Evolutionary conservation across 495 filamentous ascomycete genomes (phyloP).

Genomic region (Neurospora sp.): DNA sequence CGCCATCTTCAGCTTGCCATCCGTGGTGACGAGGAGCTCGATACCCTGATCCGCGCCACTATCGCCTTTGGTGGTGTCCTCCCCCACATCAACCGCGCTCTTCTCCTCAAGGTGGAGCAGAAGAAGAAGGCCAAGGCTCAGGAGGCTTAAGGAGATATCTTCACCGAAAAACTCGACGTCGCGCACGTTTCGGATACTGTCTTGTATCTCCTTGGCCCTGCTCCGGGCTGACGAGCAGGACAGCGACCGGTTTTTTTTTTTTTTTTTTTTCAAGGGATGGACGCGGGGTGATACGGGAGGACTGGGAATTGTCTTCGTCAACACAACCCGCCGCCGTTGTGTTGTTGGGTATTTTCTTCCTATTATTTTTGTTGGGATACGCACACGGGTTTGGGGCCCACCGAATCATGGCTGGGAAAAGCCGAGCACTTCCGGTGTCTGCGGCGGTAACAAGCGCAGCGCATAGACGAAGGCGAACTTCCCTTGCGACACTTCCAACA

Average conservation of each 20-base stretch:
- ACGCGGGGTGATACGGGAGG: not conserved
- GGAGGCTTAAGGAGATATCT: constrained; percentile 34
- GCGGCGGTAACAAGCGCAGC: not conserved
- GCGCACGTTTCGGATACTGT: not conserved
- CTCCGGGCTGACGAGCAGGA: not conserved
- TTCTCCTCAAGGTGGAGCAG: constrained; percentile 97
- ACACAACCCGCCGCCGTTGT: not conserved
- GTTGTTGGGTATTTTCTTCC: not conserved
- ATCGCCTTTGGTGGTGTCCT: constrained; percentile 98
- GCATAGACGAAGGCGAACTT: not conserved
- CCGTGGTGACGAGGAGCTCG: constrained; percentile 95
- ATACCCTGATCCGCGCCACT: constrained; percentile 92
- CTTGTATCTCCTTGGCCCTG: not conserved
- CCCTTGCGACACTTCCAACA: not conserved
- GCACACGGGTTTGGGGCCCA: not conserved
- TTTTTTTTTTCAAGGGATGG: not conserved
- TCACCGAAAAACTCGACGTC: not conserved
- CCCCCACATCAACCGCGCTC: constrained; percentile 95
- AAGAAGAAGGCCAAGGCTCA: constrained; percentile 88
- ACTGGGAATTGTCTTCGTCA: not conserved
- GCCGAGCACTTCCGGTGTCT: not conserved
- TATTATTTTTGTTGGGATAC: not conserved
- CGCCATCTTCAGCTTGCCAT: constrained; percentile 97
- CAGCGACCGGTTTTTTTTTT: not conserved
- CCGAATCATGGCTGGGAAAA: not conserved